Evolutionary conservation across 2,329 filamentous ascomycete species (phyloP), one percentile per base, ranked within the genome.

Genomic region (Talaromyces albobiverticillius): DNA sequence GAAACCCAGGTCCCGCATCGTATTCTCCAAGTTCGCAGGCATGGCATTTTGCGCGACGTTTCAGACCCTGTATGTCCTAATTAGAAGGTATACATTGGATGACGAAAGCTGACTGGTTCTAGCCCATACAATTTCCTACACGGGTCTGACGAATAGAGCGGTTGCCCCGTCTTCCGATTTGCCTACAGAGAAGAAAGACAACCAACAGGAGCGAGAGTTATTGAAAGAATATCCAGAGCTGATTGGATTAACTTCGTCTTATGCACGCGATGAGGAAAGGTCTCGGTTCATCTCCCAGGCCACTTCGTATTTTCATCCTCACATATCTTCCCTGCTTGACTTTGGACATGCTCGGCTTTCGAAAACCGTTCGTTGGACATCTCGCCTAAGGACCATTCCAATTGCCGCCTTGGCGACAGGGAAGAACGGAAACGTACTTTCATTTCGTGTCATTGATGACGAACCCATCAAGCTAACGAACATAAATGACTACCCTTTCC

Each of bases 1-100:
- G 82, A 71, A 79, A 83, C 62, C 70, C 82, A 53, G 82, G 82
- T 60, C 71, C 70, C 59, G 71, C 77, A 43, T 61, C 66, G n/a
- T 85, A 84, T 64, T 66, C 76, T 52, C 55, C 72, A 1, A 74
- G 80, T 4, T 70, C 70, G 6, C 69, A 72, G 41, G 58, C 67
- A 52, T 84, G 82, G 82, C 60, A 61, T n/a, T 81, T 80, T 61
- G 62, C 68, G 47, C 73, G 78, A 46, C 66, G 64, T 1, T 62
- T 70, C 32, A 59, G 59, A 31, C 63, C 57, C 20, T 56, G 65
- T 73, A 64, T 54, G 51, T 31, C n/a, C 25, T 32, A 29, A 46
- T 18, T 5, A 20, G 4, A 34, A 10, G 6, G n/a, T 16, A 32
- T 32, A 29, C 25, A n/a, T 32, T 13, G 18, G 31, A 48, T 40